Conservation (phyloP, 192 early-diverging fungal genomes). For the Lobosporangium transversale region DNA sequence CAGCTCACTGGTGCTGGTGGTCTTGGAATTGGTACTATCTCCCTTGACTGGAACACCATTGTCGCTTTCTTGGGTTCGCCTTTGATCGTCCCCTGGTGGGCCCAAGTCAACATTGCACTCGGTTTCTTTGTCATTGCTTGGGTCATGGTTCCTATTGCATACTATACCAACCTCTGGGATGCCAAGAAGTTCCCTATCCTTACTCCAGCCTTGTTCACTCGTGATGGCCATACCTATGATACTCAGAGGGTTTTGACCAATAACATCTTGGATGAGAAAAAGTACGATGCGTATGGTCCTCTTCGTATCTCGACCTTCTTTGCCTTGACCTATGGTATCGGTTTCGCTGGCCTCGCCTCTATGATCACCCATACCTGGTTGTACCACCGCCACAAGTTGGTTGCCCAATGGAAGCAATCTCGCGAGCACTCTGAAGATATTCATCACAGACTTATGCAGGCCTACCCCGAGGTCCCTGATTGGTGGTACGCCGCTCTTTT, state of each 20-base stretch:
- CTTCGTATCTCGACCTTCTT: conserved; percentile 61
- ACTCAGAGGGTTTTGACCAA: conserved; percentile 33
- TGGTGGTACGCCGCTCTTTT: conserved; percentile 65
- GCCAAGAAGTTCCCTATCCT: conserved; percentile 54
- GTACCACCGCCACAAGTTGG: conserved; percentile 69
- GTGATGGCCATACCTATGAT: conserved; percentile 41
- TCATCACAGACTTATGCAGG: conserved; percentile 78
- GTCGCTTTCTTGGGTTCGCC: conserved; percentile 45
- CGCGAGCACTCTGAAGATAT: conserved; percentile 58
- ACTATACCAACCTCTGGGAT: conserved; percentile 71
- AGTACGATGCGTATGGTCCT: conserved; percentile 59
- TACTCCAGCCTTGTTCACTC: conserved; percentile 38
- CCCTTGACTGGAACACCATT: conserved; percentile 74
- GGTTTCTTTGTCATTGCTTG: conserved; percentile 72
- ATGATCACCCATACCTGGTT: conserved; percentile 68
- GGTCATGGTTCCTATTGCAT: conserved; percentile 73
- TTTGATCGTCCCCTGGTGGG: conserved; percentile 59
- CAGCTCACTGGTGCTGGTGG: conserved; percentile 65
- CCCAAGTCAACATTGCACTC: conserved; percentile 69
- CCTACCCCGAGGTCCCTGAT: conserved; percentile 65
- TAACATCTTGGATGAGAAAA: conserved; percentile 52
- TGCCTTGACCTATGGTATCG: conserved; percentile 61
- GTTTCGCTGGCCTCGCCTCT: conserved; percentile 65
- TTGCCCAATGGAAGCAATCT: conserved; percentile 50
- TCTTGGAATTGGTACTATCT: conserved; percentile 73